phyloP scores from a whole-genome alignment of 2,329 filamentous ascomycete genomes.

The Phialophora tarda region DNA sequence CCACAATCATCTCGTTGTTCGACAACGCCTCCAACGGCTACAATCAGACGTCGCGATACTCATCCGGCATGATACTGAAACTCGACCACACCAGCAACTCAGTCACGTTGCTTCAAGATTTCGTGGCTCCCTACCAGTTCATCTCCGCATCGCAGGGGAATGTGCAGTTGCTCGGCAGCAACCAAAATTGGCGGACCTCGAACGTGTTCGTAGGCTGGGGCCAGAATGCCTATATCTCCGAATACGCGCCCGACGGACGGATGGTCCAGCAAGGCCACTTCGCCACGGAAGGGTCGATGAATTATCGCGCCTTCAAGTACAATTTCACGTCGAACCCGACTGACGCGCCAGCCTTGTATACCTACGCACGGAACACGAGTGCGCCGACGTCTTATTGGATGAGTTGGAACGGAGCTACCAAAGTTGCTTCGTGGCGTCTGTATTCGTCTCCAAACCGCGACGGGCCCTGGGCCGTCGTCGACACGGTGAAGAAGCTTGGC shows the following conservation, averaged over 20 bases:
- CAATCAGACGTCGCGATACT: conserved; percentile 47
- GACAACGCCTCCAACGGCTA: conserved; percentile 53
- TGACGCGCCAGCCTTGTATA: conserved; percentile 32
- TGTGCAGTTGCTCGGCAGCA: conserved; percentile 42
- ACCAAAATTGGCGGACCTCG: conserved; percentile 36
- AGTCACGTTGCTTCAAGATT: conserved; percentile 44
- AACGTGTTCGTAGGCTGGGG: conserved; percentile 52
- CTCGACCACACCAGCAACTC: conserved; percentile 47
- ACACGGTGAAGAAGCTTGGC: conserved; percentile 43
- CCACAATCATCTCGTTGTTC: conserved; percentile 49
- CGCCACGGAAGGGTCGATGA: conserved; percentile 46
- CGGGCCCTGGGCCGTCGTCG: conserved; percentile 41
- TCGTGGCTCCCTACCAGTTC: conserved; percentile 37
- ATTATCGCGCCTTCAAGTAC: conserved; percentile 51
- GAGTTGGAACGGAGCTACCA: conserved; percentile 58
- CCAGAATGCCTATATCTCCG: conserved; percentile 48
- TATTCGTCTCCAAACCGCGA: conserved; percentile 37
- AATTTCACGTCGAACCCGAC: conserved; percentile 31
- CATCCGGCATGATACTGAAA: conserved; percentile 48
- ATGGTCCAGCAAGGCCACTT: conserved; percentile 48
- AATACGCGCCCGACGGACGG: conserved; percentile 46
- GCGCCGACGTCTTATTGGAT: conserved; percentile 43
- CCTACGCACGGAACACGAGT: conserved; percentile 28
- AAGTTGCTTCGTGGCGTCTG: conserved; percentile 49
- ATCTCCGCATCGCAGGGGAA: conserved; percentile 45